phyloP scores from a whole-genome alignment of 2,329 filamentous ascomycete species.

The Penicillium sp. region DNA sequence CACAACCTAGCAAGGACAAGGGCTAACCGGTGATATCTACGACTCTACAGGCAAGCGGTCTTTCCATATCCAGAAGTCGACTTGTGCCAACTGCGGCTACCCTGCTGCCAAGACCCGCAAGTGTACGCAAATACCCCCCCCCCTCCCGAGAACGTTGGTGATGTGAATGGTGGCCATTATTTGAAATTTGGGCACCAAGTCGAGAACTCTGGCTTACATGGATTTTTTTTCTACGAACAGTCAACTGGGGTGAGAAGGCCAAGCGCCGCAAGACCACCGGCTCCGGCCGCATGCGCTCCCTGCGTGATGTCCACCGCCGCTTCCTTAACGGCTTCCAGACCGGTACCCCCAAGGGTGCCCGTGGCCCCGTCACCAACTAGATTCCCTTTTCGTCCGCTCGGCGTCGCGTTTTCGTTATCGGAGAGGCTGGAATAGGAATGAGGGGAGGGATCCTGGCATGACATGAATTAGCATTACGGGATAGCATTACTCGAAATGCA shows the following conservation, averaged over 20 bases:
- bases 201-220: slow-evolving; percentile 31
- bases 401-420: slow-evolving; percentile 41
- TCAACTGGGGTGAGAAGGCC: slow-evolving; percentile 99
- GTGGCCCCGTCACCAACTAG: slow-evolving; percentile 58
- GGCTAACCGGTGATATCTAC: slow-evolving; percentile 31
- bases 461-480: slow-evolving; percentile 39
- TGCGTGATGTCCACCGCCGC: slow-evolving; percentile 87
- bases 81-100: slow-evolving; percentile 94
- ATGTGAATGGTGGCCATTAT: slow-evolving; percentile 8
- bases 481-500: slow-evolving; percentile 36
- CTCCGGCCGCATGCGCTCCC: slow-evolving; percentile 91
- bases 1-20: slow-evolving; percentile 13
- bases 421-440: slow-evolving; percentile 37
- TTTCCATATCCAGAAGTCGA: slow-evolving; percentile 99
- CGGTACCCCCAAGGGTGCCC: slow-evolving; percentile 80
- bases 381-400: slow-evolving; percentile 32
- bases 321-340: slow-evolving; percentile 98
- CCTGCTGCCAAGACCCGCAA: slow-evolving; percentile 95
- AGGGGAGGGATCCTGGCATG: slow-evolving; percentile 38
- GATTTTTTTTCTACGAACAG: slow-evolving; percentile 52
- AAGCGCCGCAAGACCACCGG: slow-evolving; percentile 99
- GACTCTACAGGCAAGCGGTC: slow-evolving; percentile 75
- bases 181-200: slow-evolving; percentile 1
- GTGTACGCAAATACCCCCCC: slow-evolving; percentile 66
- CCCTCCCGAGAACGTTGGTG: slow-evolving; percentile 15